A percentile compares a stretch with the other conserved stretches of the same genome.
Conservation (phyloP, 78 protist genomes). For the Dictyostelium citrinum region DNA sequence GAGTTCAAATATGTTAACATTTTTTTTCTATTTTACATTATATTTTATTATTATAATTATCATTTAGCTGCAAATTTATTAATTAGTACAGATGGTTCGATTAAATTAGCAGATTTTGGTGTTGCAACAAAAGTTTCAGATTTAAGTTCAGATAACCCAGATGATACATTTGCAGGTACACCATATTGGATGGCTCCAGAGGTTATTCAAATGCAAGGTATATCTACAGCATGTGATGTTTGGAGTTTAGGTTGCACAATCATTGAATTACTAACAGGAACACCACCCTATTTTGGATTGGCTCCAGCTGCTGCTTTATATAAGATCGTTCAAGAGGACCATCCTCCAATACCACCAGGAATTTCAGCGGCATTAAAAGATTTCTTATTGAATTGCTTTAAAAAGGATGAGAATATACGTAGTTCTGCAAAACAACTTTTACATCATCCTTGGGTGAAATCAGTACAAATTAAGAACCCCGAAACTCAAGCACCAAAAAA, state of each 20-base stretch:
- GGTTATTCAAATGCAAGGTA: slow-evolving; percentile 87
- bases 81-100: slow-evolving; percentile 77
- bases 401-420: slow-evolving; percentile 91
- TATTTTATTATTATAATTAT: no score
- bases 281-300: slow-evolving; percentile 94
- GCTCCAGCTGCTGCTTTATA: slow-evolving; percentile 95
- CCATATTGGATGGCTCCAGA: slow-evolving; percentile 98
- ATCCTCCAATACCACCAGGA: slow-evolving; percentile 90
- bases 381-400: slow-evolving; percentile 91
- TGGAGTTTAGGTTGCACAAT: slow-evolving; percentile 91
- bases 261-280: slow-evolving; percentile 81
- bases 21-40: no score
- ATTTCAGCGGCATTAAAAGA: slow-evolving; percentile 88
- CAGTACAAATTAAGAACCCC: background rate
- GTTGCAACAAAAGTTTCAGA: slow-evolving; percentile 75
- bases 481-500: slow-evolving; percentile 23
- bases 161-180: slow-evolving; percentile 92
- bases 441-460: slow-evolving; percentile 90
- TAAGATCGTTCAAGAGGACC: slow-evolving; percentile 83
- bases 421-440: slow-evolving; percentile 85
- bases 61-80: slow-evolving; percentile 79
- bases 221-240: slow-evolving; percentile 82
- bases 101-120: slow-evolving; percentile 95
- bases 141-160: slow-evolving; percentile 56
- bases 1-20: no score